Conservation (phyloP, 768 basidiomycete species). For the Agaricus bisporus region DNA sequence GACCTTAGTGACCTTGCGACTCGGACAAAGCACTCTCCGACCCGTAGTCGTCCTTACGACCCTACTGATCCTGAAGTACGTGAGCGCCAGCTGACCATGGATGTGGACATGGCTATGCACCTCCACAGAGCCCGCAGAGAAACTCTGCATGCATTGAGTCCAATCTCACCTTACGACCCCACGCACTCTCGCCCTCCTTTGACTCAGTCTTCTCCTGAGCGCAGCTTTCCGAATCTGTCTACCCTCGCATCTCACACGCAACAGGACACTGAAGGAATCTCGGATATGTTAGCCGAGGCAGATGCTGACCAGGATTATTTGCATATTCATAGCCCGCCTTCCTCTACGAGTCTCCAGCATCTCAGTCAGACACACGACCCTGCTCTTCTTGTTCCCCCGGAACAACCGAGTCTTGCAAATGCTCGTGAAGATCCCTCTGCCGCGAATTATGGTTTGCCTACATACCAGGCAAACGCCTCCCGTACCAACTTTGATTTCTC, state of each 20-base stretch:
- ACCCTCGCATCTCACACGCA: conserved; percentile 44
- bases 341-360: conserved; percentile 28
- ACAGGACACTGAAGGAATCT: conserved; percentile 31
- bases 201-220: conserved; percentile 17
- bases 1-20: conserved; percentile 33
- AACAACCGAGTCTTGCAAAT: conserved; percentile 11
- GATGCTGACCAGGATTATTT: conserved; percentile 19
- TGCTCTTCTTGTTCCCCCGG: conserved; percentile 31
- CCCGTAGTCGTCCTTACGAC: conserved; percentile 55
- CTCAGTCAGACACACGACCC: conserved; percentile 45
- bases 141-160: conserved; percentile 37
- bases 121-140: conserved; percentile 67
- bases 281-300: conserved; percentile 16
- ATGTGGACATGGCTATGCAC: conserved; percentile 88
- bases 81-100: conserved; percentile 90
- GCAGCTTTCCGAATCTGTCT: conserved; percentile 28
- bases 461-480: conserved; percentile 58
- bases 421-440: conserved; percentile 24
- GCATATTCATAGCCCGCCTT: conserved; percentile 15
- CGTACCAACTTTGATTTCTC: conserved; percentile 66
- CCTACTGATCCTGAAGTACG: conserved; percentile 67
- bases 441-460: conserved; percentile 47
- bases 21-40: conserved; percentile 54
- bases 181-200: conserved; percentile 7
- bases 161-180: conserved; percentile 20